Evolutionary conservation across 805 yeast genomes (phyloP), one percentile per base, ranked within the genome.

Genomic region (Wickerhamomyces alni): DNA sequence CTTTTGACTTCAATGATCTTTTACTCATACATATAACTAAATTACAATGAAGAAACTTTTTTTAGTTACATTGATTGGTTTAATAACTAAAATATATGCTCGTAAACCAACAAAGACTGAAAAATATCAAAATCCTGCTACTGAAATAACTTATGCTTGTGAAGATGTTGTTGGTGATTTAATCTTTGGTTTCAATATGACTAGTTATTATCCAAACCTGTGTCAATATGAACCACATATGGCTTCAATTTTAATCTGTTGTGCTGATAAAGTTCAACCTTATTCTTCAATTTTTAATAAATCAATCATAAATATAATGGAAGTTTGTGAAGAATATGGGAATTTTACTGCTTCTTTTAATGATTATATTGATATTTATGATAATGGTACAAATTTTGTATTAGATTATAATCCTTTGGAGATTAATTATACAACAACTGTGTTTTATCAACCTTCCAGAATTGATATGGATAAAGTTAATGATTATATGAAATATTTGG

Each of bases 321-420:
- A 26, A n/a, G 5, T 11, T 11, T 26, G 28, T 13, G 12, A 10
- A 9, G 28, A 26, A 26, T 26, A 26, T 11, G 28, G 28, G 5
- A 26, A 26, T 11, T 11, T 26, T 5, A 13, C 40, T 8, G 49
- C 43, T 6, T 52, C 54, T 10, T 41, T 63, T 43, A 51, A 46
- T 16, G 35, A 41, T 3, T 13, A 11, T 5, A 10, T 10, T 10
- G 12, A 26, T 26, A 38, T 60, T 17, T 67, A 61, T 39, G 37
- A 41, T 12, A 59, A 60, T 36, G 66, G 67, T 1, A 58, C 67
- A 1, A 31, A 48, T 2, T 47, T 49, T 24, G 30, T 50, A 11
- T n/a, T 11, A 3, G 18, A 46, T 3, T 36, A 41, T 13, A 8
- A 27, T 2, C 38, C 35, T 22, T 33, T 43, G 0, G 19, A 12